Conservation (phyloP, 345 rosid species). For the Lepidium didymum region DNA sequence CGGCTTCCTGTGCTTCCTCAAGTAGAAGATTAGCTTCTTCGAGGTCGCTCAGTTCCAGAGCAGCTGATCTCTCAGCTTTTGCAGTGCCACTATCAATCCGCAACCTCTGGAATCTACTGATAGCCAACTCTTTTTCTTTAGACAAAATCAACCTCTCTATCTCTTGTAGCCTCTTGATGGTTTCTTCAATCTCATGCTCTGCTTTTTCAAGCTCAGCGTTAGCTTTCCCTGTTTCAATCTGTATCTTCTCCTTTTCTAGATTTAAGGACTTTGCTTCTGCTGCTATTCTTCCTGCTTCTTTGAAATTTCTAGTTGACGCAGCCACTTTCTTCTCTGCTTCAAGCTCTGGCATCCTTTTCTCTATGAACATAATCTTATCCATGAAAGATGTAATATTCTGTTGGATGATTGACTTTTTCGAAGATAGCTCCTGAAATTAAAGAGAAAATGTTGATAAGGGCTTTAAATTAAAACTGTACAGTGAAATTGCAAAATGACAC, state of each 20-base stretch:
- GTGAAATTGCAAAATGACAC: background rate
- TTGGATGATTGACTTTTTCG: constrained; percentile 74
- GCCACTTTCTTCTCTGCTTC: constrained; percentile 90
- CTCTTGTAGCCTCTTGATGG: constrained; percentile 52
- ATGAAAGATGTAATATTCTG: constrained; percentile 61
- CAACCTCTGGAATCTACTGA: constrained; percentile 68
- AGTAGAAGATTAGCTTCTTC: constrained; percentile 76
- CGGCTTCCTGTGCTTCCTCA: constrained; percentile 72
- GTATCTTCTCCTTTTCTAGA: constrained; percentile 55
- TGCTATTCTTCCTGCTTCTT: constrained; percentile 89
- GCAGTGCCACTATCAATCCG: constrained; percentile 54
- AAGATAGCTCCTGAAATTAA: constrained; percentile 56
- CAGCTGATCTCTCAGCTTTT: constrained; percentile 70
- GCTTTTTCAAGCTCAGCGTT: constrained; percentile 42
- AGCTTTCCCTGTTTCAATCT: constrained; percentile 50
- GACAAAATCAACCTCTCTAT: constrained; percentile 48
- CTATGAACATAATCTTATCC: constrained; percentile 64
- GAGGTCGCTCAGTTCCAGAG: constrained; percentile 57
- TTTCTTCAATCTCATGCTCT: constrained; percentile 54
- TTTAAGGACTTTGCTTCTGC: constrained; percentile 77
- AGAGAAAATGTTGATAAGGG: background rate
- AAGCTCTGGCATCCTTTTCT: constrained; percentile 75
- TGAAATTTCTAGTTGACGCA: constrained; percentile 79
- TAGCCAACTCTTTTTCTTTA: constrained; percentile 68
- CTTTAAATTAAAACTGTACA: background rate